Conservation (phyloP, 2,329 filamentous ascomycete genomes). For the Byssothecium circinans region DNA sequence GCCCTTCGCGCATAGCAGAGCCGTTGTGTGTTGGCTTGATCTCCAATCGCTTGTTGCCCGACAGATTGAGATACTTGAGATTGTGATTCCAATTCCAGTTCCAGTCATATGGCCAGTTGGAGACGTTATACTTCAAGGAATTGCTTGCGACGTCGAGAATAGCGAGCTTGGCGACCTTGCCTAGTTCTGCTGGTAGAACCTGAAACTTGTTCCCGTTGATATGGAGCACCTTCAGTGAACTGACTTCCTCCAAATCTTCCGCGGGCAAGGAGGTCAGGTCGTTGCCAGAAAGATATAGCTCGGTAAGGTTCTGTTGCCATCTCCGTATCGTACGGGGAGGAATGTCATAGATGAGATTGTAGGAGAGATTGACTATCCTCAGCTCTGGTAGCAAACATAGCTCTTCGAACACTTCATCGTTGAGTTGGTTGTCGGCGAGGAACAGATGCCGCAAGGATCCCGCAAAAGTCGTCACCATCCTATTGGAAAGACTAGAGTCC, state of each 20-base stretch:
- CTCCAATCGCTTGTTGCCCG: conserved; percentile 93
- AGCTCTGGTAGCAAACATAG: conserved; percentile 80
- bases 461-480: conserved; percentile 83
- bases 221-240: conserved; percentile 83
- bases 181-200: conserved; percentile 91
- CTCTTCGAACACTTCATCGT: conserved; percentile 94
- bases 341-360: conserved; percentile 92
- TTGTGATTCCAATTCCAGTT: conserved; percentile 99
- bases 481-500: conserved; percentile 82
- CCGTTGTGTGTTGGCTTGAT: conserved; percentile 67
- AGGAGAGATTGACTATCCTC: conserved; percentile 87
- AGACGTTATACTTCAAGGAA: conserved; percentile 95
- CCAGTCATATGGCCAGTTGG: conserved; percentile 99
- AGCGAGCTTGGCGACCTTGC: conserved; percentile 87
- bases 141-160: conserved; percentile 96
- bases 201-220: conserved; percentile 99
- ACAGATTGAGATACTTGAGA: conserved; percentile 91
- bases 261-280: conserved; percentile 88
- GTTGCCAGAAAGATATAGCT: conserved; percentile 94
- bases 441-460: conserved; percentile 81
- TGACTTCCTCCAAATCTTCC: conserved; percentile 90
- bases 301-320: conserved; percentile 85
- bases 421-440: conserved; percentile 89
- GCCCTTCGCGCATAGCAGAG: conserved; percentile 52
- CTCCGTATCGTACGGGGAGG: conserved; percentile 83